Base-by-base conservation (phyloP, 768 basidiomycete genomes). In the Leucocoprinus birnbaumii region DNA sequence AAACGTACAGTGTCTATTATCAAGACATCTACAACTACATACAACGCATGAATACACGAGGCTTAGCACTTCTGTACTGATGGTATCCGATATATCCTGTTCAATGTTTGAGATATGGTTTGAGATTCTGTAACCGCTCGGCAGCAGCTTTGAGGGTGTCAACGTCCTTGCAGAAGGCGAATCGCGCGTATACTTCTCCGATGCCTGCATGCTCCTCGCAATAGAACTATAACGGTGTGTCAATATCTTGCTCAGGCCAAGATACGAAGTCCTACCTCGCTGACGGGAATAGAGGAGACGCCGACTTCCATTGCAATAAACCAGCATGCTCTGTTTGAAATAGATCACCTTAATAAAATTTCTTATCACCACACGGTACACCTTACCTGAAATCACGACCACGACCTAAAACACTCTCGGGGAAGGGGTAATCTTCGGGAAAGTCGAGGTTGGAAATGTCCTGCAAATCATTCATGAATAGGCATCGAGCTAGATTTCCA, bases 151-250 rank as follows among this genome's bases (percentile, higher is more conserved):
- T 80, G 14, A 99, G 78, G 0, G 93, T 96, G 40, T 91, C 91
- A 18, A 85, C 59, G 63, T 98, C 96, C 67, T 99, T 99, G 79
- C 97, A 98, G 77, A 97, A 94, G 1, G 94, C 88, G 67, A 98
- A 98, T 53, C 93, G 83, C 19, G 82, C 85, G 65, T 87, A 96
- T 45, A 76, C 85, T 68, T 96, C 94, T 24, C 95, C 95, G 52
- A 97, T 91, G 55, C 71, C 70, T 24, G 85, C 79, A 65, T 98
- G 95, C 54, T 92, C 90, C 61, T 85, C 79, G 65, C 92, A 94
- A 72, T 96, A 98, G 72, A 98, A 98, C 91, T 95, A 56, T 31
- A 11, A 11, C 31, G 25, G 22, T 50, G 38, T 53, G 48, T 55
- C 59, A 40, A 65, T 58, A 14, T 47, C 51, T 19, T 21, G 41